phyloP scores from a whole-genome alignment of 495 filamentous ascomycete genomes.

The Xylaria sp. region DNA sequence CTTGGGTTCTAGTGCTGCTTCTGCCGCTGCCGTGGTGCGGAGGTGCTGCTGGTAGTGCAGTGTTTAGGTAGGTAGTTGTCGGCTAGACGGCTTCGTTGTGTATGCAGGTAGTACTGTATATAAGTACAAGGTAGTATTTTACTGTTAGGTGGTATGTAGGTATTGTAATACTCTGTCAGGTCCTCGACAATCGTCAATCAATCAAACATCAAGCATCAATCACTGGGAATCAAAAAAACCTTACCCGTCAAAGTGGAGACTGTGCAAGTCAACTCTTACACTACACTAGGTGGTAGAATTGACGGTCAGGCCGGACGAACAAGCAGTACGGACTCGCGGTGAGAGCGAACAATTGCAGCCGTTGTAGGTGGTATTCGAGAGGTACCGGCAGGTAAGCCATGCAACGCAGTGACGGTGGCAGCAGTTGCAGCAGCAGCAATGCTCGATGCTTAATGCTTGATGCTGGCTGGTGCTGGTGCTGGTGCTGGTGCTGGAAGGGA shows the following conservation, averaged over 20 bases:
- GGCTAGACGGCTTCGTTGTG: conserved; percentile 5
- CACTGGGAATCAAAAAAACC: conserved; percentile 6
- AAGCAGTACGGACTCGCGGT: conserved; percentile 15
- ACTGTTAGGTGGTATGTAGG: not conserved
- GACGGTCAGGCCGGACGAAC: conserved; percentile 18
- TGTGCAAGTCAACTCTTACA: not conserved
- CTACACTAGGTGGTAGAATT: not conserved
- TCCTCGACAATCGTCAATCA: not conserved
- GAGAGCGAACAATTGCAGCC: conserved; percentile 11
- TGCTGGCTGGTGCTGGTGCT: too few relatives aligned
- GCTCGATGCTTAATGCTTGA: too few relatives aligned
- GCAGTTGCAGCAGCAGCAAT: too few relatives aligned
- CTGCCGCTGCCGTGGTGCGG: not conserved
- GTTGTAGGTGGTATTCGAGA: not conserved
- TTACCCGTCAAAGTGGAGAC: conserved; percentile 6
- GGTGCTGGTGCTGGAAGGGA: not conserved
- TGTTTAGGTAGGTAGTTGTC: not conserved
- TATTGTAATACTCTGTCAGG: not conserved
- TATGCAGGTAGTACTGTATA: not conserved
- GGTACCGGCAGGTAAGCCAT: conserved; percentile 14
- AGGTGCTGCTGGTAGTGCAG: not conserved
- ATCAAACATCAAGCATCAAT: not conserved
- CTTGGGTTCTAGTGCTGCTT: conserved; percentile 6
- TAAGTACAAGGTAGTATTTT: not conserved
- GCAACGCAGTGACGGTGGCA: not conserved